These are phyloP conservation scores for Cadophora malorum DNA, from an alignment of 2,329 filamentous ascomycete genomes.

Conservation along the genomic window DNA sequence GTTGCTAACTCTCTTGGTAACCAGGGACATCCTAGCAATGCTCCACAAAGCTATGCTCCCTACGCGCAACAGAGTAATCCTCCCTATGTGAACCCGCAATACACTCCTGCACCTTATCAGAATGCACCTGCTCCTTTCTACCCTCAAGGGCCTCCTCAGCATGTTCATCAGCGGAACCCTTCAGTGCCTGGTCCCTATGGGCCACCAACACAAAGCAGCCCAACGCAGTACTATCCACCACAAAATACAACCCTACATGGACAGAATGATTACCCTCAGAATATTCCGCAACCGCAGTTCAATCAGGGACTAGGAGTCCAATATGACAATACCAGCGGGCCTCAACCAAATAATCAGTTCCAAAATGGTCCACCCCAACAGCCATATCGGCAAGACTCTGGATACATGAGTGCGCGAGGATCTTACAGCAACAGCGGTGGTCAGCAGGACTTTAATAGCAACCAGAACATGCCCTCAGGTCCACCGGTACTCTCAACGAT, in stretches of 20 bases:
- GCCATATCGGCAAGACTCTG: conserved; percentile 41
- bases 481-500: background rate
- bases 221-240: conserved; percentile 28
- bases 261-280: conserved; percentile 14
- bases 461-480: conserved; percentile 20
- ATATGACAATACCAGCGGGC: conserved; percentile 12
- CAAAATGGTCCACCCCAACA: conserved; percentile 21
- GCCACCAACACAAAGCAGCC: conserved; percentile 25
- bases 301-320: conserved; percentile 10
- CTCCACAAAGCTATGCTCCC: conserved; percentile 6
- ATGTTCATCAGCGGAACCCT: conserved; percentile 22
- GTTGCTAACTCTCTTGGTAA: background rate
- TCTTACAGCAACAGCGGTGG: conserved; percentile 39
- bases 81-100: conserved; percentile 18
- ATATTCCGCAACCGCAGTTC: conserved; percentile 18
- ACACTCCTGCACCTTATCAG: background rate
- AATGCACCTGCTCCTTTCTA: background rate
- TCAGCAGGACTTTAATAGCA: conserved; percentile 24
- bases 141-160: conserved; percentile 18
- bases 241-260: conserved; percentile 29
- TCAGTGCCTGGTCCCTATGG: conserved; percentile 23
- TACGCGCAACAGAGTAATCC: conserved; percentile 1
- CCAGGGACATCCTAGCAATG: conserved; percentile 19
- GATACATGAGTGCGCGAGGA: conserved; percentile 40
- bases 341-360: conserved; percentile 17